These are phyloP conservation scores for Globisporangium camurandrum DNA, from an alignment of 352 stramenopile genomes.

Conservation along the genomic window DNA sequence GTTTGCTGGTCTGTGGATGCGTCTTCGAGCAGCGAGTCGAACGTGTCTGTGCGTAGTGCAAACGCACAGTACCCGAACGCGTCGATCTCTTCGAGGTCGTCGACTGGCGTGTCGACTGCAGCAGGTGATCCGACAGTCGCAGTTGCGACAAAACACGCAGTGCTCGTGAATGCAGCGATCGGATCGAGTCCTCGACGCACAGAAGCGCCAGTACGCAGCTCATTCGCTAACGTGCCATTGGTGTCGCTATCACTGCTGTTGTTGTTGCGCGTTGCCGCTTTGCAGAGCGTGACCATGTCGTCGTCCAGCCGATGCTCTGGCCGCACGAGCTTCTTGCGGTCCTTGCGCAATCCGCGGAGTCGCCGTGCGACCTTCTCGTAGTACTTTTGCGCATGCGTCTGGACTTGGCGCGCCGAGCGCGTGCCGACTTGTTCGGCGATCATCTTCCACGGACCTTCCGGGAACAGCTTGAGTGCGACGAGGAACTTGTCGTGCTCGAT, in stretches of 20 bases:
- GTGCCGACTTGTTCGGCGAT: conserved; percentile 26
- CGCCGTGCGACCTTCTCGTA: conserved; percentile 64
- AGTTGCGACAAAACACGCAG: not conserved
- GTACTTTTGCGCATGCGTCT: conserved; percentile 55
- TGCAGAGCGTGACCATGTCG: conserved; percentile 21
- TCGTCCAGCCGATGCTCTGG: conserved; percentile 54
- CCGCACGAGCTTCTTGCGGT: conserved; percentile 46
- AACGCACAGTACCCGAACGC: not conserved
- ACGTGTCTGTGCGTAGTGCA: conserved; percentile 5
- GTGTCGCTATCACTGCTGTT: not conserved
- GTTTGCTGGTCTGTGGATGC: not conserved
- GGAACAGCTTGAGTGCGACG: conserved; percentile 18
- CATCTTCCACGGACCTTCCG: conserved; percentile 24
- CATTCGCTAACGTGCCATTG: not conserved
- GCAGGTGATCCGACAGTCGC: conserved; percentile 1
- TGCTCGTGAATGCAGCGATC: not conserved
- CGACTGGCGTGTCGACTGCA: conserved; percentile 3
- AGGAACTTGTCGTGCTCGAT: conserved; percentile 34
- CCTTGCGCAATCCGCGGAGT: conserved; percentile 51
- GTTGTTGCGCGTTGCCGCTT: too few relatives aligned
- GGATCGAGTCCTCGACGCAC: conserved; percentile 8
- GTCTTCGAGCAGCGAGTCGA: conserved; percentile 4
- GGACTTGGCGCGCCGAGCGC: conserved; percentile 50
- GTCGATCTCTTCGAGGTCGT: conserved; percentile 1
- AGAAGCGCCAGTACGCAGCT: not conserved